Percentiles rank a stretch among this genome's conserved stretches.
Evolutionary conservation across 345 rosid genomes (phyloP).

Genomic region (Sisymbrium altissimum): DNA sequence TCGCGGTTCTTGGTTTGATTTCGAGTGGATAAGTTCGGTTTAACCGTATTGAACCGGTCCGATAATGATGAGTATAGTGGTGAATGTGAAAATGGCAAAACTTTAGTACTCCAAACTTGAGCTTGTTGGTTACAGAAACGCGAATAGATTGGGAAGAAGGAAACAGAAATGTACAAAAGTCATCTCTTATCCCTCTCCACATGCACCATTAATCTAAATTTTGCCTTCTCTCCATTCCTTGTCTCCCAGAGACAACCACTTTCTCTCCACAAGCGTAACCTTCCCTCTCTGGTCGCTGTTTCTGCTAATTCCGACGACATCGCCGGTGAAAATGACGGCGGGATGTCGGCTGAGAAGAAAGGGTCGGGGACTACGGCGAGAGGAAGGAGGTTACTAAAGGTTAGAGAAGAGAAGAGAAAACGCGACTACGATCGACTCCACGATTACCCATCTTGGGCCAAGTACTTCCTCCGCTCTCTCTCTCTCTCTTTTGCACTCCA

Average conservation of each 20-base stretch:
- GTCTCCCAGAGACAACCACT: slow-evolving; percentile 7
- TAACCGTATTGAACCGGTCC: neutral
- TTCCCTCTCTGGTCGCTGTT: slow-evolving; percentile 1
- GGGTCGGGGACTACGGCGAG: slow-evolving; percentile 92
- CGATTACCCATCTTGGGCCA: slow-evolving; percentile 88
- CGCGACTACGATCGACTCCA: slow-evolving; percentile 75
- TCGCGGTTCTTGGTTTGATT: neutral
- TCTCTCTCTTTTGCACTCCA: neutral
- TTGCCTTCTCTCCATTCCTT: slow-evolving; percentile 11
- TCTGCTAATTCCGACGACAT: slow-evolving; percentile 21
- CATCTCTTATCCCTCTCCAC: slow-evolving; percentile 6
- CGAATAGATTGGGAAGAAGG: neutral
- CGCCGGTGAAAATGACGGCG: slow-evolving; percentile 5
- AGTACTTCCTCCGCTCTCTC: slow-evolving; percentile 34
- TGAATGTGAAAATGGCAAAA: neutral
- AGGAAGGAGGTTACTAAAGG: slow-evolving; percentile 69
- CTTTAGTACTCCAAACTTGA: neutral
- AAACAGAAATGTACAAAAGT: slow-evolving; percentile 4
- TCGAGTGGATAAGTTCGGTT: neutral
- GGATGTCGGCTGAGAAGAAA: slow-evolving; percentile 25
- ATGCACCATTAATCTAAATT: slow-evolving; percentile 7
- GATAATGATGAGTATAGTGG: neutral
- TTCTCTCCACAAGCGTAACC: slow-evolving; percentile 6
- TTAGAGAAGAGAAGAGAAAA: slow-evolving; percentile 84
- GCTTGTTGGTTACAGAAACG: neutral